Evolutionary conservation across 306 rosid genomes (phyloP), one percentile per base, ranked within the genome.

Genomic region (Rosa multiflora): DNA sequence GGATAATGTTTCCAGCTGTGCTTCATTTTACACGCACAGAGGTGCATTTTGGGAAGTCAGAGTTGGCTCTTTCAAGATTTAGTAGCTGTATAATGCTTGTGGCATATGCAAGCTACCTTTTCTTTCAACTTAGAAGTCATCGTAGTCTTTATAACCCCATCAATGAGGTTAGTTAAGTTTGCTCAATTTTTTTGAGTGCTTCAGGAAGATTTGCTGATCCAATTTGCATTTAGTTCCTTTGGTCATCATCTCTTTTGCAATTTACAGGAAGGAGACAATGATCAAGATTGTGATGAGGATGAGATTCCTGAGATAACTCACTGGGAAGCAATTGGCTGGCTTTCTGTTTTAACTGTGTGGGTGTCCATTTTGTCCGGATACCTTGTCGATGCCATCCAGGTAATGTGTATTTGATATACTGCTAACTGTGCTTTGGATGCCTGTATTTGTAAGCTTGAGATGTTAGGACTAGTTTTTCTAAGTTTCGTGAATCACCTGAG

Each of bases 251-350:
- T 52, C 78, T 14, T 67, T 21, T 74, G 70, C 55, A 76, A 66
- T 76, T 73, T 83, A 47, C 73, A 89, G 92, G 90, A 87, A 77
- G 88, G 39, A 72, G 88, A 73, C 49, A 74, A 71, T 43, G 49
- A 29, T 70, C 93, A 78, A 73, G 83, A 82, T 73, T 78, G 81
- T 8, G 88, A 84, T 7, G 97, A 83, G 59, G 93, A 86, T 67
- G 97, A 90, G 81, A 88, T 83, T 77, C 59, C 84, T 53, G 94
- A 91, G 82, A 83, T 94, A 80, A 86, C 91, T 77, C 76, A 80
- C 32, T 89, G 91, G 96, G 98, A 94, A 90, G 88, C 98, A 43
- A 87, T 94, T 76, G 82, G 82, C 29, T 94, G 98, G 98, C 98
- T 94, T 76, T 86, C 93, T 77, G 62, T 91, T 84, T 86, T 94